Evolutionary conservation across 192 early-diverging fungal species (phyloP).

Genomic region (Umbelopsis ramanniana): DNA sequence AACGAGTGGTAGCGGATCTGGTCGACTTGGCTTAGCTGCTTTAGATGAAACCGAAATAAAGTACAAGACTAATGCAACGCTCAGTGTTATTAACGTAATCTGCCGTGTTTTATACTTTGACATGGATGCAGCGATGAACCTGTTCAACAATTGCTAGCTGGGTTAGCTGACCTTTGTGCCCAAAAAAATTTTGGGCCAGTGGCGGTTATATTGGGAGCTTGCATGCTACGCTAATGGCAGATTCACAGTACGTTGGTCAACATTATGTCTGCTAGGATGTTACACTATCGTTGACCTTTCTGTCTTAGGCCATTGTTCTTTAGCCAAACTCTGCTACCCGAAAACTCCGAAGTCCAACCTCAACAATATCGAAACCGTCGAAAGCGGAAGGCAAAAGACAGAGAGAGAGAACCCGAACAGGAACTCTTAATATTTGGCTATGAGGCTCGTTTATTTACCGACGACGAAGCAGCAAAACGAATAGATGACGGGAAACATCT

Average conservation of each 20-base stretch:
- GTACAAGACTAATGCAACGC: not conserved
- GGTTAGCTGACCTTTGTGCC: not conserved
- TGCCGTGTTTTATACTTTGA: constrained; percentile 20
- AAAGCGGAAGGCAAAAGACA: not conserved
- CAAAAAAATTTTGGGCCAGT: constrained; percentile 12
- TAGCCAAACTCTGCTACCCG: constrained; percentile 8
- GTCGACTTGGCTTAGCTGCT: not conserved
- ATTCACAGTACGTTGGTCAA: not conserved
- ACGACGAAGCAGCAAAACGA: constrained; percentile 41
- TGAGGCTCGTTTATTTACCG: constrained; percentile 47
- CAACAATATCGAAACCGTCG: not conserved
- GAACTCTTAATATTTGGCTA: constrained; percentile 60
- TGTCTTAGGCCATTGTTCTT: not conserved
- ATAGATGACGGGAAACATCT: constrained; percentile 45
- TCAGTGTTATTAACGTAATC: not conserved
- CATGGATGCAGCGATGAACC: not conserved
- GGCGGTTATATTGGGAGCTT: not conserved
- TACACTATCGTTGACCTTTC: not conserved
- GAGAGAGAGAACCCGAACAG: not conserved
- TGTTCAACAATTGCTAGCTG: not conserved
- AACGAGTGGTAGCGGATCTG: constrained; percentile 21
- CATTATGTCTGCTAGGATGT: not conserved
- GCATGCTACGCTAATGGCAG: not conserved
- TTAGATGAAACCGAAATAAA: not conserved
- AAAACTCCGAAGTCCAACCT: constrained; percentile 6